Conservation (phyloP, 2,329 filamentous ascomycete species). For the Neopestalotiopsis rosae region DNA sequence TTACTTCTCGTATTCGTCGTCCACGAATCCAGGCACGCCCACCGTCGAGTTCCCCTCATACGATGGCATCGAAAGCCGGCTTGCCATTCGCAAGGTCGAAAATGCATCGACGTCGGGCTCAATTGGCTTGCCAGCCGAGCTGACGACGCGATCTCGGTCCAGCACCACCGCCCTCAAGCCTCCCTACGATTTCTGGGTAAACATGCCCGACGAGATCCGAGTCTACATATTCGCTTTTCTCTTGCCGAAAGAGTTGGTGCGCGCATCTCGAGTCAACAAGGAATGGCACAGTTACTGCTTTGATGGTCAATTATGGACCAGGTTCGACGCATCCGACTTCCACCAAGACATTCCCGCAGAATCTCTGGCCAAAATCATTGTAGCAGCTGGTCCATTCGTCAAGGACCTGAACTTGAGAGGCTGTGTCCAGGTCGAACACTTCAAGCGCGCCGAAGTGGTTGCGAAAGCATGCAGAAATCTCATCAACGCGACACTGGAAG, state of each 20-base stretch:
- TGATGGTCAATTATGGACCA: constrained; percentile 92
- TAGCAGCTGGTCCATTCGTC: constrained; percentile 85
- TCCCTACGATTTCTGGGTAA: constrained; percentile 74
- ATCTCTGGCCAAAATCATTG: constrained; percentile 84
- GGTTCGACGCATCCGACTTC: constrained; percentile 83
- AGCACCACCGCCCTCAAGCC: constrained; percentile 34
- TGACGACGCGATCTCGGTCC: constrained; percentile 44
- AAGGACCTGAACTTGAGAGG: constrained; percentile 89
- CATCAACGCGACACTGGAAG: constrained; percentile 86
- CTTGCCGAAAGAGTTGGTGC: constrained; percentile 79
- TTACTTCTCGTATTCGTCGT: constrained; percentile 40
- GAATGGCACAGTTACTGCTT: constrained; percentile 84
- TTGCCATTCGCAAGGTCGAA: constrained; percentile 60
- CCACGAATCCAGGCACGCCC: constrained; percentile 45
- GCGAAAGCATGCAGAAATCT: constrained; percentile 87
- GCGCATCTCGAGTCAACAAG: constrained; percentile 77
- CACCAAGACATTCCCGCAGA: constrained; percentile 86
- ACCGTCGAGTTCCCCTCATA: constrained; percentile 45
- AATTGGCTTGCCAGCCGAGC: constrained; percentile 68
- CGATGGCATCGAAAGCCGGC: constrained; percentile 52
- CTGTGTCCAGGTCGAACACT: constrained; percentile 86
- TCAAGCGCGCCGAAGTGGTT: constrained; percentile 77
- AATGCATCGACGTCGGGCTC: constrained; percentile 53
- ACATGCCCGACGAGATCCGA: constrained; percentile 82
- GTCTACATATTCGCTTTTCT: constrained; percentile 79